These are phyloP conservation scores for Coniosporium apollinis DNA, from an alignment of 495 filamentous ascomycete genomes.

Conservation along the genomic window DNA sequence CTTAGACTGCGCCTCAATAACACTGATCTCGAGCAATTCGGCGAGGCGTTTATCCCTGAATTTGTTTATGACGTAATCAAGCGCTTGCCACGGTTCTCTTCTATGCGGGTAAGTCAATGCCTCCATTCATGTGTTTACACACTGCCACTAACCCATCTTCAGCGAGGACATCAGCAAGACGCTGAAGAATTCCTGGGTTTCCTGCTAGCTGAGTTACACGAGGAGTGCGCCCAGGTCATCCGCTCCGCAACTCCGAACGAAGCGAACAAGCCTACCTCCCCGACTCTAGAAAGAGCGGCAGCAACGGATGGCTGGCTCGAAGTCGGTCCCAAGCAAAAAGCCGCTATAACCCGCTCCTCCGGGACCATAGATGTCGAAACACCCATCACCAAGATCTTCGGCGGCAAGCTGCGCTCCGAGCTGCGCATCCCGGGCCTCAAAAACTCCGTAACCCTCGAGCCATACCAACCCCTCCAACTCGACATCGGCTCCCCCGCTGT, in stretches of 20 bases:
- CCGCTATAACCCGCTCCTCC: constrained; percentile 74
- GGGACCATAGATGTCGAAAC: constrained; percentile 55
- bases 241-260: constrained; percentile 17
- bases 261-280: constrained; percentile 16
- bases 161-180: constrained; percentile 94
- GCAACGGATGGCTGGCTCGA: constrained; percentile 61
- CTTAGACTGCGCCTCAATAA: constrained; percentile 56
- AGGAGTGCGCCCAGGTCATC: constrained; percentile 73
- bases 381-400: constrained; percentile 87
- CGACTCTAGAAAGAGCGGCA: too few species aligned
- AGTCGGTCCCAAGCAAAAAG: constrained; percentile 80
- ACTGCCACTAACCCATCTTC: too few species aligned
- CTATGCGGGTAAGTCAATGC: constrained; percentile 55
- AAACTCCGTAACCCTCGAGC: constrained; percentile 78
- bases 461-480: constrained; percentile 85
- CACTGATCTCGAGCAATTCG: constrained; percentile 75
- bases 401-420: constrained; percentile 79
- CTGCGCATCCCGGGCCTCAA: constrained; percentile 75
- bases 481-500: constrained; percentile 79
- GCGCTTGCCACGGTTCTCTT: constrained; percentile 68
- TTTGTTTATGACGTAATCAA: constrained; percentile 90
- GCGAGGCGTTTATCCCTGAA: constrained; percentile 81
- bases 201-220: constrained; percentile 78
- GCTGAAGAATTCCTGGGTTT: constrained; percentile 96
- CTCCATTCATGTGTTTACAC: constrained; percentile 6